phyloP scores from a whole-genome alignment of 1,284 basidiomycete species.

The Puccinia sorghi region DNA sequence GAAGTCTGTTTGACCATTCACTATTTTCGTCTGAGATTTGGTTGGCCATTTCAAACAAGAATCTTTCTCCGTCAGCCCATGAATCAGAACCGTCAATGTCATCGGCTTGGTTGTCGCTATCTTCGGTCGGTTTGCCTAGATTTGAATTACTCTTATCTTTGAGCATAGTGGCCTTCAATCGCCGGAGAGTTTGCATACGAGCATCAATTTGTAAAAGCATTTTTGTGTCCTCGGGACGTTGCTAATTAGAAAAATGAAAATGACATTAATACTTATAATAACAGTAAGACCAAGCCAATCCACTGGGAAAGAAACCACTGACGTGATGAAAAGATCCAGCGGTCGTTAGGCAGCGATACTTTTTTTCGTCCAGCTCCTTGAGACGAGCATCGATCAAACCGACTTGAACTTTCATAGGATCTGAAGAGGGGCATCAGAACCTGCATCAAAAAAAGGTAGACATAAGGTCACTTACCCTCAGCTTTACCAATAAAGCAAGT shows the following conservation, averaged over 20 bases:
- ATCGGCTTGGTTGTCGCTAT: neutral
- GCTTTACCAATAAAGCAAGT: conserved; percentile 77
- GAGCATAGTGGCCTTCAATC: conserved; percentile 35
- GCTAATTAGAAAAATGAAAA: neutral
- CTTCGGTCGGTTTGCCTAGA: neutral
- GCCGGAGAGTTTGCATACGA: conserved; percentile 38
- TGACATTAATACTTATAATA: neutral
- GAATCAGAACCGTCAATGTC: conserved; percentile 9
- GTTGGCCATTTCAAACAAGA: conserved; percentile 43
- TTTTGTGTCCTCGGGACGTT: conserved; percentile 38
- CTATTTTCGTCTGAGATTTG: conserved; percentile 49
- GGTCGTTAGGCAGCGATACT: conserved; percentile 11
- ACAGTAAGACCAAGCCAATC: conserved; percentile 51
- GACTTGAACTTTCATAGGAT: conserved; percentile 71
- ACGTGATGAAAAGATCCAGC: conserved; percentile 24
- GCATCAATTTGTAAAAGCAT: conserved; percentile 39
- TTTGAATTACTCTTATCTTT: neutral
- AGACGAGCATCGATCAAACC: conserved; percentile 67
- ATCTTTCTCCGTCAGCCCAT: conserved; percentile 42
- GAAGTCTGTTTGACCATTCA: conserved; percentile 81
- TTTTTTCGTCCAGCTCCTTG: conserved; percentile 53
- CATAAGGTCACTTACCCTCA: conserved; percentile 64
- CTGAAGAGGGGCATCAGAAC: conserved; percentile 58
- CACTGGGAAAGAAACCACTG: neutral
- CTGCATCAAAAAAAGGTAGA: conserved; percentile 4